These are phyloP conservation scores for Saposhnikovia divaricata DNA, from an alignment of 129 eudicot species.

Conservation along the genomic window DNA sequence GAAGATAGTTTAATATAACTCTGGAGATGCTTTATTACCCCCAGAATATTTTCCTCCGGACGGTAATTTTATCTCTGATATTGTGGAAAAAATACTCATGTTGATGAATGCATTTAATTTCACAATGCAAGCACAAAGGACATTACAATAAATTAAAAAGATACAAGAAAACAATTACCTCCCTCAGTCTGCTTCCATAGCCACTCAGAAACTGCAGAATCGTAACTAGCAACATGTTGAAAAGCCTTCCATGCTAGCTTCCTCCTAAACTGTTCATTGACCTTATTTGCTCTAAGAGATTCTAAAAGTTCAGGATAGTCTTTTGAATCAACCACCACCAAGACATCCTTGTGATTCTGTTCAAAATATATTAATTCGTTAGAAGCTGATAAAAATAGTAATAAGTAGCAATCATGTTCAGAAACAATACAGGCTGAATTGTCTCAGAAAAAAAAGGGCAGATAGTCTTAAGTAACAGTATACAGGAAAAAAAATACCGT, in stretches of 20 bases:
- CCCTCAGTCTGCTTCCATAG: constrained; percentile 79
- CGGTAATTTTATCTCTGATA: background rate
- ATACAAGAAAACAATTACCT: constrained; percentile 33
- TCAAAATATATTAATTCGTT: background rate
- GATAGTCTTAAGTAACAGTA: background rate
- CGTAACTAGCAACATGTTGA: constrained; percentile 86
- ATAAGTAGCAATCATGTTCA: background rate
- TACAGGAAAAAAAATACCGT: background rate
- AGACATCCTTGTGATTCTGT: constrained; percentile 95
- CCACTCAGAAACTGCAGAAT: constrained; percentile 99
- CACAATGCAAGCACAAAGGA: background rate
- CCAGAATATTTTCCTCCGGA: background rate
- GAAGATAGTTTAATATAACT: background rate
- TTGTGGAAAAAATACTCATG: background rate
- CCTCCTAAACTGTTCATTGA: constrained; percentile 64
- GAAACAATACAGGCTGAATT: background rate
- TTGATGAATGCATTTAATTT: background rate
- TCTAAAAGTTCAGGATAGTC: constrained; percentile 74
- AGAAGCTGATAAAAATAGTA: background rate
- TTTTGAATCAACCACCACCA: constrained; percentile 88
- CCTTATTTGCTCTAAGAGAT: constrained; percentile 45
- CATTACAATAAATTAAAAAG: background rate
- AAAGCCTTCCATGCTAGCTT: constrained; percentile 95
- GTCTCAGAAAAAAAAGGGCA: background rate
- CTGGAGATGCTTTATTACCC: background rate